These are phyloP conservation scores for Plasmodium knowlesi DNA, from an alignment of 169 alveolate species.

Conservation along the genomic window DNA sequence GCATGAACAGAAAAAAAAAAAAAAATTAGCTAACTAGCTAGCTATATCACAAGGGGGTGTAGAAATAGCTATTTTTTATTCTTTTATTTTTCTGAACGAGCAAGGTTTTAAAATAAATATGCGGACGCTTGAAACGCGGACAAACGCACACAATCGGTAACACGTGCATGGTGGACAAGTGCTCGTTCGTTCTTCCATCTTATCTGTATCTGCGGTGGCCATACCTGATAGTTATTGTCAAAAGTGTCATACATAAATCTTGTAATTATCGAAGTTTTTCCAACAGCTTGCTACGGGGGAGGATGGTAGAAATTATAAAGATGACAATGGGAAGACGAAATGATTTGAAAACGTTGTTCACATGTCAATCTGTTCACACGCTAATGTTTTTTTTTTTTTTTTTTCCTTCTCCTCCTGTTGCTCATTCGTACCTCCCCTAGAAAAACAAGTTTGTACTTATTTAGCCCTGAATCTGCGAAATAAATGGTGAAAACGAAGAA, in stretches of 20 bases:
- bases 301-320: background rate
- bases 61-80: background rate
- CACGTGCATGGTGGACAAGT: background rate
- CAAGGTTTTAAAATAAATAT: background rate
- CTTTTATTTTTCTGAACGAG: background rate
- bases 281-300: slow-evolving; percentile 93
- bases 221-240: slow-evolving; percentile 94
- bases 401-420: background rate
- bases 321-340: background rate
- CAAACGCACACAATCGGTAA: background rate
- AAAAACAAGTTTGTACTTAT: slow-evolving; percentile 94
- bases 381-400: background rate
- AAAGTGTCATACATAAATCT: slow-evolving; percentile 98
- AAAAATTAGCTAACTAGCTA: background rate
- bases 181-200: background rate
- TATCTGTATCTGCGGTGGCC: background rate
- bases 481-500: background rate
- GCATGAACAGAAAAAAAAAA: background rate
- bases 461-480: slow-evolving; percentile 74
- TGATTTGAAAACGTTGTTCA: background rate
- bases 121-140: background rate
- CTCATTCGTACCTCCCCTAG: slow-evolving; percentile 88
- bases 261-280: slow-evolving; percentile 98
- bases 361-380: background rate
- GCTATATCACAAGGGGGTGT: background rate